phyloP scores from a whole-genome alignment of 768 basidiomycete species.

The Russula olivacea region DNA sequence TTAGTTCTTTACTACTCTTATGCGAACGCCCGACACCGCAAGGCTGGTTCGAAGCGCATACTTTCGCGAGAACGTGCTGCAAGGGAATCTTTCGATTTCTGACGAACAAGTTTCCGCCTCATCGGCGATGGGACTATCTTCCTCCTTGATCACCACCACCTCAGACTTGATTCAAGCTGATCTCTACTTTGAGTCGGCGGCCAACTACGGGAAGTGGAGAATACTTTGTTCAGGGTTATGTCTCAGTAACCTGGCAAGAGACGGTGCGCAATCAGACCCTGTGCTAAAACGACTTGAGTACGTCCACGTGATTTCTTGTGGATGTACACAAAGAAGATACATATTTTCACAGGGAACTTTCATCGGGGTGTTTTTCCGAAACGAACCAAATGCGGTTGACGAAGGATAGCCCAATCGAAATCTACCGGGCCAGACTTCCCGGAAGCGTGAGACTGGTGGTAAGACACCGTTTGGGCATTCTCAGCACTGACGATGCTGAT shows the following conservation, averaged over 20 bases:
- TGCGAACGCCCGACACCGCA: not conserved
- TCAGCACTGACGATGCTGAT: not conserved
- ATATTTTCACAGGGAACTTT: constrained; percentile 15
- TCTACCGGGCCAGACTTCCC: constrained; percentile 21
- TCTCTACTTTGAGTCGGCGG: constrained; percentile 12
- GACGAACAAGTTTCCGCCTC: not conserved
- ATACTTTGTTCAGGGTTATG: constrained; percentile 2
- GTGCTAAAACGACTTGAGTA: constrained; percentile 14
- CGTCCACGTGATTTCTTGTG: not conserved
- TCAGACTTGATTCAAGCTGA: constrained; percentile 7
- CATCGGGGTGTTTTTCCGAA: constrained; percentile 18
- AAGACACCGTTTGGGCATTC: not conserved
- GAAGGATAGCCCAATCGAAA: constrained; percentile 17
- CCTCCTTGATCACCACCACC: not conserved
- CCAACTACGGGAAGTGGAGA: constrained; percentile 11
- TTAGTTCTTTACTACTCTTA: constrained; percentile 1
- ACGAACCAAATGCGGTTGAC: constrained; percentile 19
- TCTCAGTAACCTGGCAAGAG: constrained; percentile 1
- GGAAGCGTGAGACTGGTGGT: constrained; percentile 19
- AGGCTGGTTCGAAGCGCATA: constrained; percentile 4
- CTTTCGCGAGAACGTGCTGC: constrained; percentile 9
- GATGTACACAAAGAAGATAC: not conserved
- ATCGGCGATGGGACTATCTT: not conserved
- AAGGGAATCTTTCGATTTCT: constrained; percentile 1
- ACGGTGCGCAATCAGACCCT: not conserved